These are phyloP conservation scores for Lactarius quietus DNA, from an alignment of 768 basidiomycete species.

Conservation along the genomic window DNA sequence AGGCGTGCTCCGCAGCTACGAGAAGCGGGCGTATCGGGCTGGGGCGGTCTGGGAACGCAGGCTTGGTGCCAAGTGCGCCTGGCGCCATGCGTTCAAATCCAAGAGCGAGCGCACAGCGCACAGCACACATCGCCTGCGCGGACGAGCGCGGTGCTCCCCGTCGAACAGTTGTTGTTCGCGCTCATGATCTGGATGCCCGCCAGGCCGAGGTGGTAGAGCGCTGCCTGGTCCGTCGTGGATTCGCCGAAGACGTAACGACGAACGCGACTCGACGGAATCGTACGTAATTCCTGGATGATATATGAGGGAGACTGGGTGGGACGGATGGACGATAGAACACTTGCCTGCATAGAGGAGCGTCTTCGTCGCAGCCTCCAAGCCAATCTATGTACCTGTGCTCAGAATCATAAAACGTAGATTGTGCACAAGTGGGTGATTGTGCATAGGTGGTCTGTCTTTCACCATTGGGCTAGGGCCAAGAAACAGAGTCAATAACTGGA, in stretches of 20 bases:
- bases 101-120: conserved; percentile 77
- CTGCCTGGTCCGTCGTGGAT: conserved; percentile 75
- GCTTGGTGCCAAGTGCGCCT: conserved; percentile 56
- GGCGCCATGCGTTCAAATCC: conserved; percentile 86
- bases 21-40: conserved; percentile 48
- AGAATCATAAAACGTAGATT: not conserved
- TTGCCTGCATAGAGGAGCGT: conserved; percentile 64
- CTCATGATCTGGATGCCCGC: conserved; percentile 83
- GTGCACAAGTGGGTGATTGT: conserved; percentile 28
- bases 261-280: conserved; percentile 67
- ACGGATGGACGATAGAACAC: not conserved
- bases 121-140: conserved; percentile 62
- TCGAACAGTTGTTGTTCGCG: conserved; percentile 87
- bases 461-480: conserved; percentile 54
- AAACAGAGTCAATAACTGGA: not conserved
- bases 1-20: conserved; percentile 45
- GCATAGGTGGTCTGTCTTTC: conserved; percentile 69
- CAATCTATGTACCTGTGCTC: conserved; percentile 53
- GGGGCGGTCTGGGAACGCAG: conserved; percentile 52
- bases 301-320: not conserved
- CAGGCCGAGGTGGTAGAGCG: conserved; percentile 79
- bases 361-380: conserved; percentile 82
- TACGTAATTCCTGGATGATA: conserved; percentile 57
- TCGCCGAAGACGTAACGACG: conserved; percentile 78
- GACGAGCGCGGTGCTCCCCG: conserved; percentile 74